Evolutionary conservation across 768 basidiomycete genomes (phyloP), one percentile per base, ranked within the genome.

Genomic region (Collybiopsis confluens): DNA sequence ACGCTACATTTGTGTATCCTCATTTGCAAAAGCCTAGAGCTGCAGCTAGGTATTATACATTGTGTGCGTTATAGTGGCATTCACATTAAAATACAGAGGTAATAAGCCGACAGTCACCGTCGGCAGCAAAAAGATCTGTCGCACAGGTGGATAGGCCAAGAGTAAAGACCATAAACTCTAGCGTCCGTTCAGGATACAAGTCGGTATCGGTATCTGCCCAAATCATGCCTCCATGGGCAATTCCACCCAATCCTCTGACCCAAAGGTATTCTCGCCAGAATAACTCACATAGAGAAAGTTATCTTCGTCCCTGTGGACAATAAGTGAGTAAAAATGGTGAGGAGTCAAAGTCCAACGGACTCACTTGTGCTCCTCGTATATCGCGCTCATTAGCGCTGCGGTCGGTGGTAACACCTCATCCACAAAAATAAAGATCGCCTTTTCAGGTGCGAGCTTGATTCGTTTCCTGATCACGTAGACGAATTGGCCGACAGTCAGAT

Each of bases 401-500:
- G 97, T 98, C 40, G 97, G 97, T 41, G 97, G 97, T 26, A 99
- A 80, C 51, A 98, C 94, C 70, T 99, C 97, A 63, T 99, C 94
- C 48, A 99, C 97, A 64, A 98, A 99, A 72, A 99, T 98, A 77
- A 98, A 99, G 75, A 99, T 99, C 35, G 97, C 97, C 76, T 98
- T 98, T 83, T 99, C 97, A 28, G 97, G 95, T 21, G 94, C 91
- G 54, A 99, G 83, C 85, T 99, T 98, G 88, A 98, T 99, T 57
- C 97, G 90, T 80, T 99, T 99, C 65, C 97, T 88, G 68, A 99
- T 99, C 30, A 99, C 97, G 70, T 99, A 99, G 54, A 99, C 97
- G 68, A 99, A 99, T 68, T 99, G 96, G 10, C 95, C 95, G 8
- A 98, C 95, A 38, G 94, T 98, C 54, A 97, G 75, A 73, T 98